Conservation (phyloP, 208 protist species). For the Trypanosoma mega region DNA sequence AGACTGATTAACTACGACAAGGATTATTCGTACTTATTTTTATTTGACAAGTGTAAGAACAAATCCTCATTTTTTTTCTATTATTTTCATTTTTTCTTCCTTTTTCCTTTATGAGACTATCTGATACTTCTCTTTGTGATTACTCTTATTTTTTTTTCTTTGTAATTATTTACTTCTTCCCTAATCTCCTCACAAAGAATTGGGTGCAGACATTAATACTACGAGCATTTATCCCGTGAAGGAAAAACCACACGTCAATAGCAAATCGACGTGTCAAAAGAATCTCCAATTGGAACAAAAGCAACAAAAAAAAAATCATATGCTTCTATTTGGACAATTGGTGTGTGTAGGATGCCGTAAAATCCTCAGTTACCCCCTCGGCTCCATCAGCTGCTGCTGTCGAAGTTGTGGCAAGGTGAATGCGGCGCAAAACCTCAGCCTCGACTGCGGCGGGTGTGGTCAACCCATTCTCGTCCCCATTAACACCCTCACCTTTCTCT, state of each 20-base stretch:
- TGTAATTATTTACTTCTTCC: background rate
- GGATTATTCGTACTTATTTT: constrained; percentile 1
- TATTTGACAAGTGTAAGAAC: too few species aligned
- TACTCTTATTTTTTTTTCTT: background rate
- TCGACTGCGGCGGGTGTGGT: constrained; percentile 46
- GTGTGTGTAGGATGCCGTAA: constrained; percentile 66
- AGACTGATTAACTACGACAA: background rate
- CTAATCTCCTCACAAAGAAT: background rate
- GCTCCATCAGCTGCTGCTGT: constrained; percentile 69
- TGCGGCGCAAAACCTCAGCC: constrained; percentile 47
- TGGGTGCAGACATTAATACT: background rate
- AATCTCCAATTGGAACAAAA: background rate
- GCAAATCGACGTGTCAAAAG: background rate
- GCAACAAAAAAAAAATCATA: constrained; percentile 6
- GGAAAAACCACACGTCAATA: background rate
- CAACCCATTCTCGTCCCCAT: constrained; percentile 57
- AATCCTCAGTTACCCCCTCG: constrained; percentile 74
- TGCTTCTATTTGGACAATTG: constrained; percentile 61
- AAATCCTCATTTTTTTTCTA: background rate
- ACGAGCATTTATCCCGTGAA: background rate
- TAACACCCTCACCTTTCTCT: constrained; percentile 69
- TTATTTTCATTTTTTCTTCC: background rate
- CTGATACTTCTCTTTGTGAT: background rate
- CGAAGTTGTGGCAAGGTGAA: constrained; percentile 70
- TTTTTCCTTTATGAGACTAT: too few species aligned